phyloP scores from a whole-genome alignment of 2,329 filamentous ascomycete genomes.

The Scedosporium boydii region DNA sequence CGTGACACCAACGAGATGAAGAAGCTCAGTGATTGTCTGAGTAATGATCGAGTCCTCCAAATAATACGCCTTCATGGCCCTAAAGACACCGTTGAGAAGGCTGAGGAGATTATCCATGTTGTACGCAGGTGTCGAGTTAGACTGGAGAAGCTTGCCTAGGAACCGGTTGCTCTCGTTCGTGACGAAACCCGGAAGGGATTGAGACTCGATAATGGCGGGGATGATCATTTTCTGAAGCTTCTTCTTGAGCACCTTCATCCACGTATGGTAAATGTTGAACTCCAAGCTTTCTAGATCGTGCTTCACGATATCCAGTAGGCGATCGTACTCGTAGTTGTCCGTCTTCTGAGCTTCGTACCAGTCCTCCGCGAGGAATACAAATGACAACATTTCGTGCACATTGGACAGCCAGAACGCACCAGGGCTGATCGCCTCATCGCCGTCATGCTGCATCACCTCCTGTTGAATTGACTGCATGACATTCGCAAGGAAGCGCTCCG shows the following conservation, averaged over 20 bases:
- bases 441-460: conserved; percentile 98
- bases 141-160: conserved; percentile 89
- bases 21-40: conserved; percentile 88
- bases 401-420: conserved; percentile 99
- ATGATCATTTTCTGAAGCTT: conserved; percentile 99
- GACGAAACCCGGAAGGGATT: conserved; percentile 95
- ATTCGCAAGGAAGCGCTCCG: conserved; percentile 94
- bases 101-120: conserved; percentile 99
- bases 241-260: conserved; percentile 99
- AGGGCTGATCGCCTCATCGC: conserved; percentile 92
- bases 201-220: conserved; percentile 96
- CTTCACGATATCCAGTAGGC: conserved; percentile 95
- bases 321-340: conserved; percentile 98
- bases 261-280: conserved; percentile 99
- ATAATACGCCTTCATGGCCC: conserved; percentile 98
- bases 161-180: conserved; percentile 98
- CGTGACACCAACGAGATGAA: conserved; percentile 88
- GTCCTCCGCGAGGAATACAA: conserved; percentile 97
- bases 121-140: conserved; percentile 85
- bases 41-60: conserved; percentile 93
- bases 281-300: conserved; percentile 96
- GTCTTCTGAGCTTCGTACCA: conserved; percentile 99
- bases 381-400: conserved; percentile 98
- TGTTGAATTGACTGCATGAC: conserved; percentile 99
- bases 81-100: conserved; percentile 92